Base-by-base conservation (phyloP, 1,284 basidiomycete species). In the Garcileccinum viscosum region DNA sequence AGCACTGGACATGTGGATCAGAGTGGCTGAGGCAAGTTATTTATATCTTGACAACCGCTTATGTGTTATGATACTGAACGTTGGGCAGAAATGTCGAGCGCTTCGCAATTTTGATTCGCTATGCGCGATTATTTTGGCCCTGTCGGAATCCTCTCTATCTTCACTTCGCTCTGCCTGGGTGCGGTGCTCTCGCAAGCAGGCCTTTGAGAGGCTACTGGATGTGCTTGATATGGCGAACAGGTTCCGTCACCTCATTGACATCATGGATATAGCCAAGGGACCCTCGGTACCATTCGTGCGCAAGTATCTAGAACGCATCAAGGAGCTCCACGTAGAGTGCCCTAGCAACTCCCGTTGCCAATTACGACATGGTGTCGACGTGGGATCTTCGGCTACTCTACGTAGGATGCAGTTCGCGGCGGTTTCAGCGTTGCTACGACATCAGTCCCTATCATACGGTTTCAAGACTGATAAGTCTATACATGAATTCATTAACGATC, bases 1-100 rank as follows among this genome's bases (percentile, higher is more conserved):
- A 65, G 86, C 84, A n/a, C 81, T 93, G 42, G 89, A 92, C 68
- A 87, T 89, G 75, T 93, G 91, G 92, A 89, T 93, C 71, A 90
- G 88, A 74, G 88, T 93, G 40, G 90, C 91, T 14, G 91, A 93
- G 86, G 92, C 92, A 70, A 72, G 56, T 44, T 47, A 38, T 60
- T 32, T 56, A 42, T 37, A 24, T 63, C 42, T 53, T 72, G 87
- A 77, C 32, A 38, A 30, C 47, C 27, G 64, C 37, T 59, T 59
- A 7, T 14, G 4, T 30, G 60, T 40, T 37, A 56, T 69, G n/a
- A n/a, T n/a, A n/a, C 44, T 42, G 58, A 33, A 62, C 40, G 6
- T 38, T 63, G 66, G 40, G 27, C 72, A 93, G 91, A 91, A 88
- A 86, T 93, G 90, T 78, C 87, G 85, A 32, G 72, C 80, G 12